A percentile compares a stretch with the other conserved stretches of the same genome.
Evolutionary conservation across 75 land plant genomes (phyloP).

Genomic region (Selaginella tamariscina): DNA sequence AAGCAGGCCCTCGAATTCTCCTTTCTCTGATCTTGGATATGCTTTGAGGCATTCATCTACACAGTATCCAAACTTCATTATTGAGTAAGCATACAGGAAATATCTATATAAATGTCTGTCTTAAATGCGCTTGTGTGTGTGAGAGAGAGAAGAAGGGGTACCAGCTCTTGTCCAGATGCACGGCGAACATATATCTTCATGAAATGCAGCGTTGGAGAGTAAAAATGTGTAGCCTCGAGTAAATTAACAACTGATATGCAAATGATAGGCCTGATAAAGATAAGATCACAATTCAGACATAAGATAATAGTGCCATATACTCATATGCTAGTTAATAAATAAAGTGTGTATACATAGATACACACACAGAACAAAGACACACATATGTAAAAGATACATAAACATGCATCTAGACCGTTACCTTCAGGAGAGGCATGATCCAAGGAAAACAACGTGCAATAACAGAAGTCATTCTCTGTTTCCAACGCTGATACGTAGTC

Average conservation of each 20-base stretch:
- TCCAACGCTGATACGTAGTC: conserved; percentile 18
- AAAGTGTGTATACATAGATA: no score
- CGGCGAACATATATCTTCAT: conserved; percentile 82
- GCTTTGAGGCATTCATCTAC: conserved; percentile 92
- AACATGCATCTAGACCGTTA: no score
- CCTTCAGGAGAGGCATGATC: conserved; percentile 95
- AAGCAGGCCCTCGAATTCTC: conserved; percentile 81
- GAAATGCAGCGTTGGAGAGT: conserved; percentile 63
- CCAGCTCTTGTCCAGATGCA: conserved; percentile 98
- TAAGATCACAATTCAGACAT: neutral
- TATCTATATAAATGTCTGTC: conserved; percentile 10
- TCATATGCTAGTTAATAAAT: no score
- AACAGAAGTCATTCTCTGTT: conserved; percentile 29
- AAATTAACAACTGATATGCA: conserved; percentile 84
- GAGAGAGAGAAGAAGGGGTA: conserved; percentile 22
- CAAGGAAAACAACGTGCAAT: conserved; percentile 59
- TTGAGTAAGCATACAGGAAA: conserved; percentile 21
- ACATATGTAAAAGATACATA: no score
- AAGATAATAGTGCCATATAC: no score
- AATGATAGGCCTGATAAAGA: conserved; percentile 59
- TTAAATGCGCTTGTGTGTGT: neutral
- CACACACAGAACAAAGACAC: no score
- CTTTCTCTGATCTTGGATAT: conserved; percentile 63
- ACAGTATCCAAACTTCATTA: neutral
- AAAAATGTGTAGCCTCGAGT: conserved; percentile 91